phyloP scores from a whole-genome alignment of 345 rosid genomes.

The Brassica nigra region DNA sequence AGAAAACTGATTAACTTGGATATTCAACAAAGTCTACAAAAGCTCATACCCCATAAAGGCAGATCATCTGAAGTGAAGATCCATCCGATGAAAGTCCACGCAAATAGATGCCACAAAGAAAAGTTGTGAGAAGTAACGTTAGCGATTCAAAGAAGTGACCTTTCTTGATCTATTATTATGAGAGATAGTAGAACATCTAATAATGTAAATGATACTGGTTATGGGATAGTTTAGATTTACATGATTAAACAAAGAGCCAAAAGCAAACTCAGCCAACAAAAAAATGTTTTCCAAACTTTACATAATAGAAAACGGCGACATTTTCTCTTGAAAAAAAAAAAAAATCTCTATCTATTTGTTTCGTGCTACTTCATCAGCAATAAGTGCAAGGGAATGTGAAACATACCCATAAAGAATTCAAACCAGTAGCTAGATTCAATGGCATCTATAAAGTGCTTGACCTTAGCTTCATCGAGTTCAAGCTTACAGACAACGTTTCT shows the following conservation, averaged over 20 bases:
- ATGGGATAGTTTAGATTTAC: not conserved
- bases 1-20: not conserved
- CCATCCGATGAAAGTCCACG: constrained; percentile 35
- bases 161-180: not conserved
- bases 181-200: not conserved
- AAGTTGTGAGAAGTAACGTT: constrained; percentile 23
- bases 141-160: constrained; percentile 1
- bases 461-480: constrained; percentile 66
- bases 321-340: not conserved
- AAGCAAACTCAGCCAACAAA: not conserved
- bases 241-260: constrained; percentile 8
- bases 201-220: constrained; percentile 10
- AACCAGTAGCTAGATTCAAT: constrained; percentile 90
- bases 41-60: not conserved
- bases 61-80: constrained; percentile 32
- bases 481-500: constrained; percentile 61
- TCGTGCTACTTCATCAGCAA: constrained; percentile 11
- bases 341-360: not conserved
- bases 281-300: not conserved
- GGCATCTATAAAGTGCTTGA: constrained; percentile 82
- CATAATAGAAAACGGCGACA: not conserved
- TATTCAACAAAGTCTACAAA: constrained; percentile 1
- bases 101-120: constrained; percentile 32
- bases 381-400: constrained; percentile 8
- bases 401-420: constrained; percentile 75